Percentiles rank a stretch among this genome's conserved stretches.
phyloP scores from a whole-genome alignment of 192 early-diverging fungal genomes.

The Coemansia sp. region DNA sequence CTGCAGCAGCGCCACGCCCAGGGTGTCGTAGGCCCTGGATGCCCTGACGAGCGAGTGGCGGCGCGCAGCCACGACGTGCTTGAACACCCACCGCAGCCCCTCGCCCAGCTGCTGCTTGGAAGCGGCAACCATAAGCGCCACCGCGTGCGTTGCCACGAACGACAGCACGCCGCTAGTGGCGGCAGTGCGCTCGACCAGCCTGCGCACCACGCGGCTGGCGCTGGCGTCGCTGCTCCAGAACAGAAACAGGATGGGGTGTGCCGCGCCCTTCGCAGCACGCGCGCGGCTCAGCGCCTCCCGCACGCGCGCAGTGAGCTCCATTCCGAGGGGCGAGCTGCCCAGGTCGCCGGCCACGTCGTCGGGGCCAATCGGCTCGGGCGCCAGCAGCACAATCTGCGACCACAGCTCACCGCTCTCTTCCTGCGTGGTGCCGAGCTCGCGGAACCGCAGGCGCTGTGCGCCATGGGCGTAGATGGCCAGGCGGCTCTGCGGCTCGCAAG shows the following conservation, averaged over 20 bases:
- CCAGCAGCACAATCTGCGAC: conserved; percentile 24
- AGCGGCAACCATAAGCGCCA: conserved; percentile 22
- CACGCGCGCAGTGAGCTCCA: conserved; percentile 3
- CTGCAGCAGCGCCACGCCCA: conserved; percentile 14
- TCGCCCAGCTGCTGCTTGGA: conserved; percentile 37
- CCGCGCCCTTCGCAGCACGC: neutral
- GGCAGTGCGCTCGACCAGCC: conserved; percentile 12
- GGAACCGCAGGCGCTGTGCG: conserved; percentile 12
- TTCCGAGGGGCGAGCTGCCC: neutral
- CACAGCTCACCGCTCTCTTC: neutral
- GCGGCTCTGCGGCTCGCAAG: neutral
- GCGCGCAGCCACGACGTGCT: conserved; percentile 18
- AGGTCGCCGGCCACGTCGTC: conserved; percentile 11
- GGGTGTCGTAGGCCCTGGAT: conserved; percentile 14
- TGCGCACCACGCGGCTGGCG: conserved; percentile 12
- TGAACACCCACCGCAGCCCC: conserved; percentile 34
- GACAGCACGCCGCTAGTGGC: conserved; percentile 9
- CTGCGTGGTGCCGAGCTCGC: conserved; percentile 1
- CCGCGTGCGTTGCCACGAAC: conserved; percentile 4
- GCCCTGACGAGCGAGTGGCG: conserved; percentile 13
- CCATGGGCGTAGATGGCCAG: conserved; percentile 4
- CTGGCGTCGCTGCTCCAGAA: conserved; percentile 32
- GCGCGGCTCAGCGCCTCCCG: conserved; percentile 9
- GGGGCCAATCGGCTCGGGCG: conserved; percentile 16
- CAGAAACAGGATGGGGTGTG: conserved; percentile 25